A percentile compares a stretch with the other conserved stretches of the same genome.
phyloP scores from a whole-genome alignment of 257 asterid genomes.

The Pogostemon cablin region DNA sequence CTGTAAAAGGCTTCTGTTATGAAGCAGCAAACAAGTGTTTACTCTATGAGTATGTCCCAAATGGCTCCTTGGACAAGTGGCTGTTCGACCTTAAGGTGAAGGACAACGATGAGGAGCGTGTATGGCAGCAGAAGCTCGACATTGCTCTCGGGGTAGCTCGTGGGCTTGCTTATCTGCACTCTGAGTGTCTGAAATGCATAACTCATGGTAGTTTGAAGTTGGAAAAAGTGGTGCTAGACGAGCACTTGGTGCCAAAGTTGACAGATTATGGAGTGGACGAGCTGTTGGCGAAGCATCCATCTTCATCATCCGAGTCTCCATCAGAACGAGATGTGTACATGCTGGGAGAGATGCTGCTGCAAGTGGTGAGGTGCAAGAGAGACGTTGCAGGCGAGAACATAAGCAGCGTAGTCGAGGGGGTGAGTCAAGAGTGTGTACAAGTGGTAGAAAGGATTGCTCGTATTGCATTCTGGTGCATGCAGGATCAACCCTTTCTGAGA shows the following conservation, averaged over 20 bases:
- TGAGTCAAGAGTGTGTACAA: slow-evolving; percentile 35
- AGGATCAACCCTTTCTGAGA: slow-evolving; percentile 58
- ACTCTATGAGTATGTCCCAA: slow-evolving; percentile 54
- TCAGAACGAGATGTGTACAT: slow-evolving; percentile 62
- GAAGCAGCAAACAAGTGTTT: slow-evolving; percentile 52
- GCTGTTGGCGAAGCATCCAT: slow-evolving; percentile 37
- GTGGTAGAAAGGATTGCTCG: slow-evolving; percentile 54
- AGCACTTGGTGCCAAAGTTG: slow-evolving; percentile 57
- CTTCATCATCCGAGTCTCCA: slow-evolving; percentile 60
- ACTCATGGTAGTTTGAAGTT: slow-evolving; percentile 63
- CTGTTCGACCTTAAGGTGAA: slow-evolving; percentile 31
- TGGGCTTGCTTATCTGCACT: slow-evolving; percentile 58
- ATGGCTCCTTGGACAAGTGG: slow-evolving; percentile 67
- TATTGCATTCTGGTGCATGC: slow-evolving; percentile 75
- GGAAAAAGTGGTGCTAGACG: slow-evolving; percentile 60
- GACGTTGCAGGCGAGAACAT: slow-evolving; percentile 40
- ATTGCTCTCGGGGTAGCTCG: slow-evolving; percentile 61
- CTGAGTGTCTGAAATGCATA: slow-evolving; percentile 67
- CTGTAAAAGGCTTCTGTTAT: slow-evolving; percentile 64
- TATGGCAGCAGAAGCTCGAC: slow-evolving; percentile 52
- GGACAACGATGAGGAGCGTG: slow-evolving; percentile 25
- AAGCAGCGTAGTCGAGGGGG: slow-evolving; percentile 40
- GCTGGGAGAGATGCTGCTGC: slow-evolving; percentile 58
- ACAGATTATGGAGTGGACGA: slow-evolving; percentile 59
- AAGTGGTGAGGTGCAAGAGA: slow-evolving; percentile 51